Base-by-base conservation (phyloP, 805 yeast genomes). In the Yamadazyma tumulicola region DNA sequence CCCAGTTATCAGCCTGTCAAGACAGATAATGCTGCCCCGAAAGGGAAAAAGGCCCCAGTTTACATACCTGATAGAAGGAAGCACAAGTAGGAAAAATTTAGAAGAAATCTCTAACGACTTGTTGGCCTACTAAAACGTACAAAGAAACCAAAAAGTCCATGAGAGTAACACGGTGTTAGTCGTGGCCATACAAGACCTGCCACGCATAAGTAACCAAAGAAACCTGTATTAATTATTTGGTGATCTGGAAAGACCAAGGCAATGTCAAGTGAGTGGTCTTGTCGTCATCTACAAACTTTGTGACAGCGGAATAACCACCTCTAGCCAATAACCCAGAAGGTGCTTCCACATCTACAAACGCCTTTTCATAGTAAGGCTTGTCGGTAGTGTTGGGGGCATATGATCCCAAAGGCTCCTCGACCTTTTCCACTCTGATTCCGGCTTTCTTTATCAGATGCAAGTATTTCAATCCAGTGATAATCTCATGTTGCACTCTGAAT, bases 241-340 rank as follows among this genome's bases (percentile, higher is more conserved):
- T 77, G 40, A 88, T 85, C 48, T 82, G 81, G 49, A 88, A 86
- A 42, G 81, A 76, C 96, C 96, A 89, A 30, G 91, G 84, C 47
- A 86, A 67, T 22, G 75, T 69, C 56, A 85, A 69, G 57, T 87
- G 94, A 33, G 72, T 73, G 15, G 67, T 72, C 48, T 81, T 79
- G 57, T 89, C 96, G 59, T 88, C 96, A 51, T 89, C 96, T 29
- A 85, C 69, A 51, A 88, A 87, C 58, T 82, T 85, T 11, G 94
- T 80, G 22, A 74, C 69, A 5, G 95, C 95, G 28, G 80, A 74
- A 64, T 86, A 89, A 31, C 76, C 71, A 25, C 96, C 96, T 60
- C 97, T 77, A 3, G 93, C 95, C 44, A 89, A 60, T 57, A 89
- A 59, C 1, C 97, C 97, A 29, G 86, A 73, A 23, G 97, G 97